Base-by-base conservation (phyloP, 768 basidiomycete genomes). In the Neoboletus brunneissimus region DNA sequence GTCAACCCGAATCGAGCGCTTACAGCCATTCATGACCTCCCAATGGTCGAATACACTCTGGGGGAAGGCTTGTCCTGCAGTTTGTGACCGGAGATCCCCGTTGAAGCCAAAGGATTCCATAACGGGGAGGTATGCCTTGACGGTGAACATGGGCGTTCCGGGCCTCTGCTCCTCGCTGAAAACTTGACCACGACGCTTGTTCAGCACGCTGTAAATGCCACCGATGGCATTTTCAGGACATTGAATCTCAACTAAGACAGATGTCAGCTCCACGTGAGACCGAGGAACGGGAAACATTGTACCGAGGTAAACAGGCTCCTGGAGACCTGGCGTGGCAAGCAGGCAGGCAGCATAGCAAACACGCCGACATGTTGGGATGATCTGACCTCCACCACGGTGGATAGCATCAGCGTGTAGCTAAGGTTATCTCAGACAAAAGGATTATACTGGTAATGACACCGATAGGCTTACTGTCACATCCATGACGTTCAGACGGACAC, bases 101-200 rank as follows among this genome's bases (percentile, higher is more conserved):
- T 94, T 98, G 89, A 98, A 98, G 65, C 96, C 95, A 78, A 97
- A 96, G 16, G 91, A 94, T 76, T 93, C 91, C 72, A 80, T 78
- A 72, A 94, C 91, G 65, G 94, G 93, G 40, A 94, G 81, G 81
- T 93, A 94, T 25, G 94, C 94, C 84, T 97, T 98, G 77, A 99
- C 89, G 46, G 89, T 98, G 87, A 96, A 96, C 94, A 98, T 97
- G 60, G 97, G 97, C 18, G 97, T 99, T 79, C 97, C 96, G 4
- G 86, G 80, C 68, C 95, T 81, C 77, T 98, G 97, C 76, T 98
- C 96, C 76, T 98, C 91, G 64, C 89, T 90, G 84, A 95, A 96
- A 59, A 99, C 96, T 73, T 97, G 94, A 61, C 96, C 96, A 84
- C 95, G 91, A 71, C 94, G 91, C 79, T 89, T 93, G 86, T 97